These are phyloP conservation scores for Lippia alba DNA, from an alignment of 305 asterid genomes.

Conservation along the genomic window DNA sequence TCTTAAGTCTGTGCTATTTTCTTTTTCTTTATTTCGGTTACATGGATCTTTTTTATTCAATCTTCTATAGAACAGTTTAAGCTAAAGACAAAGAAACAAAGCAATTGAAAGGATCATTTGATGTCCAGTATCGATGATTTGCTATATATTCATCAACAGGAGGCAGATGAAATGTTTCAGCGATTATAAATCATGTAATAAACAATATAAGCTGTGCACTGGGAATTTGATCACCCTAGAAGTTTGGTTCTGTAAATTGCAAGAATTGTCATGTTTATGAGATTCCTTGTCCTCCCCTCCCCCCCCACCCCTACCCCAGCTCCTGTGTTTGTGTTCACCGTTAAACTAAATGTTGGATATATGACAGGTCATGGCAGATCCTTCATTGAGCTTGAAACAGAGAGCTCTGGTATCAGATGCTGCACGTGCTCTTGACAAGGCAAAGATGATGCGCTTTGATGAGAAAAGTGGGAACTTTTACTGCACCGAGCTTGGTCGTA, in stretches of 20 bases:
- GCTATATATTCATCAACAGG: background rate
- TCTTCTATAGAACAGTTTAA: no score
- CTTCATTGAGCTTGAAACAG: constrained; percentile 90
- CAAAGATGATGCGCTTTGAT: constrained; percentile 99
- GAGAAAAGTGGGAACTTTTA: constrained; percentile 99
- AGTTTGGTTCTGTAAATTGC: constrained; percentile 8
- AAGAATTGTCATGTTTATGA: constrained; percentile 13
- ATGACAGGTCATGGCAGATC: constrained; percentile 90
- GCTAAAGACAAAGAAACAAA: background rate
- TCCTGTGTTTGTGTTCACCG: background rate
- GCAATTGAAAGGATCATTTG: constrained; percentile 6
- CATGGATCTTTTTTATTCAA: no score
- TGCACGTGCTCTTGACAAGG: constrained; percentile 97
- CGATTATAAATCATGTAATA: background rate
- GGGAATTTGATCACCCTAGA: background rate
- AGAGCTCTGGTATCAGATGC: constrained; percentile 92
- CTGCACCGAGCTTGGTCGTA: constrained; percentile 99
- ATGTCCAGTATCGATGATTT: constrained; percentile 7
- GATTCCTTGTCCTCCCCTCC: constrained; percentile 11
- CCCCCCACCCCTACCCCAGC: background rate
- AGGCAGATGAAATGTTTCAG: constrained; percentile 9
- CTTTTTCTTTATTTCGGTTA: no score
- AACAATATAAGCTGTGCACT: background rate
- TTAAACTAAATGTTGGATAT: constrained; percentile 27
- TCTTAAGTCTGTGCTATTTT: no score